These are phyloP conservation scores for Marasmius oreades DNA, from an alignment of 1,284 basidiomycete genomes.

Conservation along the genomic window DNA sequence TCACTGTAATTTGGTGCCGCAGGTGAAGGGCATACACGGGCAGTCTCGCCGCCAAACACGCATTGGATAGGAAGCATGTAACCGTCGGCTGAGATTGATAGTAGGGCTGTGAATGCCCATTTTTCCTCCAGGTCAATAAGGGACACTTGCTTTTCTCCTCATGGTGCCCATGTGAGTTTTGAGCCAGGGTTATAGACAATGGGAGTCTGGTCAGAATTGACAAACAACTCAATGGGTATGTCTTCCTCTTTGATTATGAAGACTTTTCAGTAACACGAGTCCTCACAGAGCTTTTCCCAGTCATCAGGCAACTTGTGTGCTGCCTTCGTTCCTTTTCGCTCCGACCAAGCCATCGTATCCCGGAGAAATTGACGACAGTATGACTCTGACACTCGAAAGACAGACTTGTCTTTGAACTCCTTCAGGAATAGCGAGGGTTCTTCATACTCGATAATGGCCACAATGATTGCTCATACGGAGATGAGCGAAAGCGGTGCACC, in stretches of 20 bases:
- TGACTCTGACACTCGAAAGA: constrained; percentile 25
- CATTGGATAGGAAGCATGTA: constrained; percentile 28
- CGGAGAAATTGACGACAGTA: constrained; percentile 24
- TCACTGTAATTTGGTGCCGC: constrained; percentile 18
- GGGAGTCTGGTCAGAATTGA: constrained; percentile 39
- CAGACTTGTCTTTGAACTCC: constrained; percentile 19
- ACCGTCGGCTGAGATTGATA: constrained; percentile 25
- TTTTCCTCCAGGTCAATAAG: constrained; percentile 34
- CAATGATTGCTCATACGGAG: constrained; percentile 22
- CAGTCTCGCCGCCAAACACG: constrained; percentile 25
- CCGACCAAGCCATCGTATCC: constrained; percentile 19
- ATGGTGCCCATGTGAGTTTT: constrained; percentile 26
- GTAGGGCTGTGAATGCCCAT: constrained; percentile 30
- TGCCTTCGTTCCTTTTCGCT: constrained; percentile 25
- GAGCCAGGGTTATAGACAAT: constrained; percentile 24
- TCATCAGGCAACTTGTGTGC: constrained; percentile 31
- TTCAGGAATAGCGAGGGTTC: constrained; percentile 19
- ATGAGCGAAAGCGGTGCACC: constrained; percentile 20
- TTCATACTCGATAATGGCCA: constrained; percentile 19
- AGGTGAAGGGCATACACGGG: constrained; percentile 19
- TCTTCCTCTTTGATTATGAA: constrained; percentile 26
- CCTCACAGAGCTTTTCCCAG: constrained; percentile 24
- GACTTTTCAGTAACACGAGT: constrained; percentile 22
- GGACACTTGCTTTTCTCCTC: constrained; percentile 29
- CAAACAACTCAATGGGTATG: constrained; percentile 24